These are phyloP conservation scores for Silene uniflora DNA, from an alignment of 148 eudicot genomes.

Conservation along the genomic window DNA sequence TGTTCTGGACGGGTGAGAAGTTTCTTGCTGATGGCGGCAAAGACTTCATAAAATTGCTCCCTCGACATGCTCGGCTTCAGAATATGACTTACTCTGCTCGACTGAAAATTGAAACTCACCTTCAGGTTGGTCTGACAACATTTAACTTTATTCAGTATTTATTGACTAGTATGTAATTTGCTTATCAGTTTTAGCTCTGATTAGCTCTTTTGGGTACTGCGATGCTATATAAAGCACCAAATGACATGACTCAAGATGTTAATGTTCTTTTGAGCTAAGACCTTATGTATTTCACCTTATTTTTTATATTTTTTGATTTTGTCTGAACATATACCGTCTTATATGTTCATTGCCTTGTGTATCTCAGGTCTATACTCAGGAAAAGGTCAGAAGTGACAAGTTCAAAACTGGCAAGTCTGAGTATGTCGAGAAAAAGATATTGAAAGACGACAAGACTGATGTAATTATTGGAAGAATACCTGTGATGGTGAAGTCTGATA, in stretches of 20 bases:
- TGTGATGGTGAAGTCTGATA: constrained; percentile 89
- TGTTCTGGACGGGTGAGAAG: constrained; percentile 72
- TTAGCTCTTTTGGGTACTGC: background rate
- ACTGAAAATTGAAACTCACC: constrained; percentile 54
- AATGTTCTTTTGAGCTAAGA: background rate
- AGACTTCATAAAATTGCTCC: constrained; percentile 48
- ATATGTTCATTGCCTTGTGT: constrained; percentile 14
- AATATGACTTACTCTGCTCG: constrained; percentile 88
- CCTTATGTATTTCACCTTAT: background rate
- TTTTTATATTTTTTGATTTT: background rate
- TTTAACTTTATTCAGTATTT: background rate
- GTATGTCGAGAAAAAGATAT: constrained; percentile 38
- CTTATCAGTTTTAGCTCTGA: background rate
- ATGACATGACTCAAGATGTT: background rate
- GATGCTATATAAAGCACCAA: background rate
- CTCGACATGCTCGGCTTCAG: constrained; percentile 88
- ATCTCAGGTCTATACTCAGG: constrained; percentile 62
- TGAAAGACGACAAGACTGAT: constrained; percentile 40
- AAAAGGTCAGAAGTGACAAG: constrained; percentile 60
- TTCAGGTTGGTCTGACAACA: constrained; percentile 46
- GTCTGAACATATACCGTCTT: constrained; percentile 3
- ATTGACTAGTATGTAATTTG: background rate
- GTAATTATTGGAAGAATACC: constrained; percentile 73
- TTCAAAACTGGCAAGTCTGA: constrained; percentile 72
- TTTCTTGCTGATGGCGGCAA: constrained; percentile 51